phyloP scores from a whole-genome alignment of 2,329 filamentous ascomycete genomes.

The Colletotrichum graminicola region DNA sequence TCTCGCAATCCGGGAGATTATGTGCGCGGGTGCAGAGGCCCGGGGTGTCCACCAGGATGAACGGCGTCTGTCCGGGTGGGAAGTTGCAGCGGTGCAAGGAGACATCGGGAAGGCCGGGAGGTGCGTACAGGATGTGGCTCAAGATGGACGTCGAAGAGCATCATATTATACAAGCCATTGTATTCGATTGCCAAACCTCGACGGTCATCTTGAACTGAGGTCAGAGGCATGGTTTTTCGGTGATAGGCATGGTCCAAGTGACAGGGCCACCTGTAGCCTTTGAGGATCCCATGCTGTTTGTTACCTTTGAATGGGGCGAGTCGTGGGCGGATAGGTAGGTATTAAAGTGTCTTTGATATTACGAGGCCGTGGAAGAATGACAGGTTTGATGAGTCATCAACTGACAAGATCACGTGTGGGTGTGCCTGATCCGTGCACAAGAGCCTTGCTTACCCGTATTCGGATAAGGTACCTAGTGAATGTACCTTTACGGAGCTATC shows the following conservation, averaged over 20 bases:
- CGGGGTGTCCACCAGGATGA: not conserved
- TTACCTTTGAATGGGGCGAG: not conserved
- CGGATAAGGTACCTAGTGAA: no score
- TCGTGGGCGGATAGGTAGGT: not conserved
- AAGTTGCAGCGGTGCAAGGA: not conserved
- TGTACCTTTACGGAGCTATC: no score
- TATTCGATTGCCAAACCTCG: not conserved
- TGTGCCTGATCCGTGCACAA: no score
- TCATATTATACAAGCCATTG: not conserved
- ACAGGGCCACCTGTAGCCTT: not conserved
- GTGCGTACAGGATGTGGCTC: no score
- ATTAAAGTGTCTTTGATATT: no score
- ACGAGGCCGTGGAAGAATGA: no score
- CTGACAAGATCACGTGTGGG: no score
- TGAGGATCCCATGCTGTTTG: not conserved
- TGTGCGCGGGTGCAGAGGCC: not conserved
- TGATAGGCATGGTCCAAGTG: not conserved
- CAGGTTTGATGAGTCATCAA: no score
- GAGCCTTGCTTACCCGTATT: slow-evolving; percentile 7
- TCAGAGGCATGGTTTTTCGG: not conserved
- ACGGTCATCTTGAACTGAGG: not conserved
- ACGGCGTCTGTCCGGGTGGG: not conserved
- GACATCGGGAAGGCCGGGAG: no score
- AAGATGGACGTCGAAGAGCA: not conserved
- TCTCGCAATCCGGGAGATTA: not conserved